These are phyloP conservation scores for Clitocybe nebularis DNA, from an alignment of 1,284 basidiomycete species.

Conservation along the genomic window DNA sequence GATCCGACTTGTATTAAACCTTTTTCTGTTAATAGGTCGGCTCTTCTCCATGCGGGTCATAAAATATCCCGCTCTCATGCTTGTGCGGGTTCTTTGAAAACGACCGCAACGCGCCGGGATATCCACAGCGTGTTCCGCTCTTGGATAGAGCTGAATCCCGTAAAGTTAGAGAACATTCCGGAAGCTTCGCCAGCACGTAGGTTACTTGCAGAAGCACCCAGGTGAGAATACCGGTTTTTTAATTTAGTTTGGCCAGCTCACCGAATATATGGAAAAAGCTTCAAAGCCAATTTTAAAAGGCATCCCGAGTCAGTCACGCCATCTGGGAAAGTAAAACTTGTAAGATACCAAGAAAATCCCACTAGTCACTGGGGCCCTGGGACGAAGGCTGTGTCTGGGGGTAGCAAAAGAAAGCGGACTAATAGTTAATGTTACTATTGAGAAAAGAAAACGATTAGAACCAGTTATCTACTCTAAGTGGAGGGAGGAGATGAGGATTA, in stretches of 20 bases:
- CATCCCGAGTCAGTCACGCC: constrained; percentile 63
- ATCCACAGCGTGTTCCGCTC: constrained; percentile 83
- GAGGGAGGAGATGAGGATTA: too few species aligned
- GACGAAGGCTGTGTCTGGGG: constrained; percentile 45
- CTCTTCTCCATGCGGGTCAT: constrained; percentile 84
- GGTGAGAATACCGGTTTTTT: constrained; percentile 39
- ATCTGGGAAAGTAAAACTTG: constrained; percentile 68
- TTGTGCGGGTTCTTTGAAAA: constrained; percentile 87
- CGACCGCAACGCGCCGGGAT: constrained; percentile 70
- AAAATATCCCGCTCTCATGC: constrained; percentile 89
- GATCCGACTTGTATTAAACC: constrained; percentile 1
- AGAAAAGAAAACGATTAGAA: too few species aligned
- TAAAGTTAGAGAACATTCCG: constrained; percentile 77
- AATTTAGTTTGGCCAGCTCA: neutral
- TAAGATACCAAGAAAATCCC: constrained; percentile 92
- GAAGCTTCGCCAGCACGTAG: constrained; percentile 64
- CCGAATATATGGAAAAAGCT: constrained; percentile 46
- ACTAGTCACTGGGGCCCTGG: constrained; percentile 90
- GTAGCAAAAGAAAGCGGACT: constrained; percentile 46
- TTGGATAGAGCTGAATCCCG: constrained; percentile 81
- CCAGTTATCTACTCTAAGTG: too few species aligned
- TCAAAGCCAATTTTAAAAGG: constrained; percentile 66
- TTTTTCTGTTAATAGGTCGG: constrained; percentile 51
- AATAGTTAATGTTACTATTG: too few species aligned
- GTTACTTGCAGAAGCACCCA: constrained; percentile 63